These are phyloP conservation scores for Omphalotus guepiniiformis DNA, from an alignment of 768 basidiomycete species.

Conservation along the genomic window DNA sequence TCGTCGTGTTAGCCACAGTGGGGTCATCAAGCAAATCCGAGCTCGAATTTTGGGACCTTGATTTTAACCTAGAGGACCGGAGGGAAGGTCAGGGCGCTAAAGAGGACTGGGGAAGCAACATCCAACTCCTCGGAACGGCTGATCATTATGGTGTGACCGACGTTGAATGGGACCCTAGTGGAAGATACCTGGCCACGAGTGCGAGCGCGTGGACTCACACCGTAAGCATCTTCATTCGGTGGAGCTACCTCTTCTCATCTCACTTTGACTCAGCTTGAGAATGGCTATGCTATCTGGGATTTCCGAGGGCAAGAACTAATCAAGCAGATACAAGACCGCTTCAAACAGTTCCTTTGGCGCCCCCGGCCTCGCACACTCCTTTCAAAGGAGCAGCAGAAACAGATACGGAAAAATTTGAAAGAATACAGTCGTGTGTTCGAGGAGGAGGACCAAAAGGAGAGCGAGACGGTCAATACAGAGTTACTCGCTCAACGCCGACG, in stretches of 20 bases:
- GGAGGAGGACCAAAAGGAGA: slow-evolving; percentile 94
- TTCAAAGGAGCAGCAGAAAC: slow-evolving; percentile 81
- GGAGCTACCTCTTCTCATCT: slow-evolving; percentile 3
- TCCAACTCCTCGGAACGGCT: slow-evolving; percentile 78
- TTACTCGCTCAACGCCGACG: slow-evolving; percentile 86
- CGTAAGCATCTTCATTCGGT: slow-evolving; percentile 41
- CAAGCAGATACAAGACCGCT: slow-evolving; percentile 84
- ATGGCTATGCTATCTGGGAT: slow-evolving; percentile 96
- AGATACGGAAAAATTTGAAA: slow-evolving; percentile 81
- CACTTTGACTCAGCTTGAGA: slow-evolving; percentile 67
- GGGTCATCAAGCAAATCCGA: slow-evolving; percentile 95
- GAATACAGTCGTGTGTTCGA: slow-evolving; percentile 92
- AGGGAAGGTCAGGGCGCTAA: slow-evolving; percentile 49
- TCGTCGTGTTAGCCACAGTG: slow-evolving; percentile 93
- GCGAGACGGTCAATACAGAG: slow-evolving; percentile 92
- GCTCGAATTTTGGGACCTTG: slow-evolving; percentile 98
- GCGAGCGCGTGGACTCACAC: slow-evolving; percentile 95
- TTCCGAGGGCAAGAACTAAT: slow-evolving; percentile 96
- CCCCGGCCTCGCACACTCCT: slow-evolving; percentile 90
- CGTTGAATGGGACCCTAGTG: slow-evolving; percentile 97
- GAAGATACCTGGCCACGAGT: slow-evolving; percentile 87
- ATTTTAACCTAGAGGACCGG: slow-evolving; percentile 73
- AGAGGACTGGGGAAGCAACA: slow-evolving; percentile 81
- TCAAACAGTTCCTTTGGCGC: slow-evolving; percentile 99
- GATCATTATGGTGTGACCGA: slow-evolving; percentile 99